A percentile compares a stretch with the other conserved stretches of the same genome.
phyloP scores from a whole-genome alignment of 805 yeast species.

The Candida boidinii region DNA sequence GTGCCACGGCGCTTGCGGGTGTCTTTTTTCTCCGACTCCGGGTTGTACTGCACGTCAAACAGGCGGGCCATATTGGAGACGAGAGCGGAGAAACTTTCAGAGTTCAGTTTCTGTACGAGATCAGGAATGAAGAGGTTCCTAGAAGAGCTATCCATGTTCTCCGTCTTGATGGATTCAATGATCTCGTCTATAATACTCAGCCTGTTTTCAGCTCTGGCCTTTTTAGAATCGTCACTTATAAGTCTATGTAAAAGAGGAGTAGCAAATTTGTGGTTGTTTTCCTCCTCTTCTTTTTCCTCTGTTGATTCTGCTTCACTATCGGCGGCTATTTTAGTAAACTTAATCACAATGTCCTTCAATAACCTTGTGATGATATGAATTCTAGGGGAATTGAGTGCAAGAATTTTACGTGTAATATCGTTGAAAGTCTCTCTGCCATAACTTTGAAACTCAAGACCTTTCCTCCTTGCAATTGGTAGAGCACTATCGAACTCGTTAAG shows the following conservation, averaged over 20 bases:
- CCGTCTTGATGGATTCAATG: constrained; percentile 2
- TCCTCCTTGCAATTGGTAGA: constrained; percentile 6
- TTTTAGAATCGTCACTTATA: no score
- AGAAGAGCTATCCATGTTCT: constrained; percentile 1
- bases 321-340: not conserved
- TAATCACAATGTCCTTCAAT: constrained; percentile 3
- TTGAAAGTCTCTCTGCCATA: constrained; percentile 4
- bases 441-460: constrained; percentile 9
- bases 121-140: constrained; percentile 5
- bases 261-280: not conserved
- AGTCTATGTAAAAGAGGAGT: no score
- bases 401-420: constrained; percentile 8
- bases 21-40: not conserved
- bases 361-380: constrained; percentile 9
- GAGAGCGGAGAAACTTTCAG: not conserved
- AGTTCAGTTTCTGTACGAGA: not conserved
- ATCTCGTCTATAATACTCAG: constrained; percentile 1
- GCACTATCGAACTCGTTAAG: constrained; percentile 11
- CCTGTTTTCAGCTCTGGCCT: not conserved
- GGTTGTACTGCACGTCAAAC: not conserved
- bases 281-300: no score
- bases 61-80: no score
- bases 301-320: no score
- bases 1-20: not conserved
- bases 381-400: constrained; percentile 14